Evolutionary conservation across 2,329 filamentous ascomycete species (phyloP).

Genomic region (Stylonectria norvegica): DNA sequence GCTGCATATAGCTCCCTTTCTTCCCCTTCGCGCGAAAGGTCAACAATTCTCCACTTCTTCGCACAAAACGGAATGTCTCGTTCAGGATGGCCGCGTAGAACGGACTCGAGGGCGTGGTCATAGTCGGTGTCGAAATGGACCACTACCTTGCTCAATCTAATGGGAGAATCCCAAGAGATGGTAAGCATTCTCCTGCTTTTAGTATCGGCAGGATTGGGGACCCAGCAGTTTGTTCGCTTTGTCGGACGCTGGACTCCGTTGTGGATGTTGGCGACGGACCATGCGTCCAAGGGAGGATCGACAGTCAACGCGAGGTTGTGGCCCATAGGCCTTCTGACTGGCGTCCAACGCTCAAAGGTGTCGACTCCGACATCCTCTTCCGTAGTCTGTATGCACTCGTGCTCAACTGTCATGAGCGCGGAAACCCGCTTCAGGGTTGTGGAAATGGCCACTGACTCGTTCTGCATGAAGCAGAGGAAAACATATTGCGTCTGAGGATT

Average conservation of each 20-base stretch:
- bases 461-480: slow-evolving; percentile 23
- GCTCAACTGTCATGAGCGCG: slow-evolving; percentile 23
- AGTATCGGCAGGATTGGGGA: slow-evolving; percentile 3
- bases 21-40: slow-evolving; percentile 11
- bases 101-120: slow-evolving; percentile 24
- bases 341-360: slow-evolving; percentile 25
- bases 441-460: slow-evolving; percentile 19
- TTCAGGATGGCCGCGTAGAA: slow-evolving; percentile 24
- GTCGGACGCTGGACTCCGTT: slow-evolving; percentile 23
- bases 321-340: slow-evolving; percentile 23
- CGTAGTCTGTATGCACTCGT: slow-evolving; percentile 22
- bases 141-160: slow-evolving; percentile 13
- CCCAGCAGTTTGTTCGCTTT: slow-evolving; percentile 24
- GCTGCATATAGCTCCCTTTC: slow-evolving; percentile 19
- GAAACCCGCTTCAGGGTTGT: slow-evolving; percentile 19
- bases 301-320: slow-evolving; percentile 22
- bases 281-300: slow-evolving; percentile 14
- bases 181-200: slow-evolving; percentile 7
- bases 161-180: slow-evolving; percentile 12
- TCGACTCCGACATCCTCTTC: slow-evolving; percentile 23
- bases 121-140: slow-evolving; percentile 26
- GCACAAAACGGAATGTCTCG: slow-evolving; percentile 22
- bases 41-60: slow-evolving; percentile 22
- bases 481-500: slow-evolving; percentile 25
- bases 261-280: slow-evolving; percentile 13